These are phyloP conservation scores for Fusarium longipes DNA, from an alignment of 2,329 filamentous ascomycete species.

Conservation along the genomic window DNA sequence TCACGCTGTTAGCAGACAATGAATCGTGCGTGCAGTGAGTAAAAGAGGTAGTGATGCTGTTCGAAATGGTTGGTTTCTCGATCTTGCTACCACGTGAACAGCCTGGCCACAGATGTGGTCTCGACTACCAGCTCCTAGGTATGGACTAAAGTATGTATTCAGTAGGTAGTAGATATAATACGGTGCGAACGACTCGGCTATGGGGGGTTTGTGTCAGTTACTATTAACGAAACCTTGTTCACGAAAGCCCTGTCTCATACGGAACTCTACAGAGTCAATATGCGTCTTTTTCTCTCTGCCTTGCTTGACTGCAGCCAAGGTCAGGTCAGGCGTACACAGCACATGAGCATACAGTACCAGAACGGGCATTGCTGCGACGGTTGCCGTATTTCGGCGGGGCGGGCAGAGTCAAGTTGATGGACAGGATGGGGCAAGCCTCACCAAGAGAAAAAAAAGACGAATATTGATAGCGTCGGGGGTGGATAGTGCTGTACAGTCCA, in stretches of 20 bases:
- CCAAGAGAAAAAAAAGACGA: constrained; percentile 30
- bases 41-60: constrained; percentile 11
- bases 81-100: constrained; percentile 26
- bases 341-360: constrained; percentile 25
- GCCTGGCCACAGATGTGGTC: constrained; percentile 8
- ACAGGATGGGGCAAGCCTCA: constrained; percentile 32
- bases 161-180: not conserved
- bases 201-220: constrained; percentile 34
- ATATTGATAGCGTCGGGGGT: constrained; percentile 6
- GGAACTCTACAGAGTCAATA: constrained; percentile 6
- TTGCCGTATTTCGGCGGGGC: constrained; percentile 19
- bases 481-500: not conserved
- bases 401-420: constrained; percentile 6
- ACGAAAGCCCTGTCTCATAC: constrained; percentile 12
- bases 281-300: constrained; percentile 25
- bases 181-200: constrained; percentile 37
- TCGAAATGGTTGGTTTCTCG: not conserved
- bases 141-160: not conserved
- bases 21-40: not conserved
- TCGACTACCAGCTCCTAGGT: too few relatives aligned
- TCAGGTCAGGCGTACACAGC: constrained; percentile 37
- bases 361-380: constrained; percentile 31
- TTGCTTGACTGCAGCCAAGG: constrained; percentile 17
- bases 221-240: not conserved
- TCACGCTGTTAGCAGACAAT: not conserved